Conservation (phyloP, 1,139 yeast species). For the Kodamaea alishanica region DNA sequence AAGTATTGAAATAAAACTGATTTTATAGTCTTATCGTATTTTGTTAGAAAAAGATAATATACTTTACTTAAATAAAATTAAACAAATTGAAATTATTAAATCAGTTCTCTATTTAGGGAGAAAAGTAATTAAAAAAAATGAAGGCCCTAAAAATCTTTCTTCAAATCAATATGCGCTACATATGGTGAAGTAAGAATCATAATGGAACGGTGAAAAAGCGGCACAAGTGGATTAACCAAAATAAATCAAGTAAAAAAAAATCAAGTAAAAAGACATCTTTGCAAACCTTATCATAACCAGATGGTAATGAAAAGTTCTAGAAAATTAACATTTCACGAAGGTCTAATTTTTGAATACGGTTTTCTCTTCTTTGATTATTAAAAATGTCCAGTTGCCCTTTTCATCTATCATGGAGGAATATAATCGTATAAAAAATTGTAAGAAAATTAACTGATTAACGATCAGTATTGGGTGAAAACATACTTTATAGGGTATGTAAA, state of each 20-base stretch:
- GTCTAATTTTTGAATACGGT: neutral
- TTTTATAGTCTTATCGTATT: neutral
- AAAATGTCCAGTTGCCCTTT: too few species aligned
- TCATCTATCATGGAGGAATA: too few species aligned
- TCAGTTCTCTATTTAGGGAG: neutral
- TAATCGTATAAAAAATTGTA: too few species aligned
- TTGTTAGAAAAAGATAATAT: neutral
- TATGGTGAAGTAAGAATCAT: neutral
- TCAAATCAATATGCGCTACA: slow-evolving; percentile 4
- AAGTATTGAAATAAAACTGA: neutral
- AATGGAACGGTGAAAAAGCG: neutral
- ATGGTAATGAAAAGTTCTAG: neutral
- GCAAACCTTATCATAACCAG: neutral
- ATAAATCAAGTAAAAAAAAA: neutral
- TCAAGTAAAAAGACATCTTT: neutral
- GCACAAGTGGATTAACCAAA: neutral
- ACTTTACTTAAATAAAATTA: neutral
- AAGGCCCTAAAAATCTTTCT: neutral
- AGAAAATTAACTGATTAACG: too few species aligned
- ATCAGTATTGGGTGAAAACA: too few species aligned
- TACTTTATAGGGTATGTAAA: too few species aligned
- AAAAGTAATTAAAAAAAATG: neutral
- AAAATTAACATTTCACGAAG: neutral
- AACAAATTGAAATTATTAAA: neutral
- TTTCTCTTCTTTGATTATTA: neutral